Conservation (phyloP, 1,139 yeast species). For the Yamadazyma friedrichii region DNA sequence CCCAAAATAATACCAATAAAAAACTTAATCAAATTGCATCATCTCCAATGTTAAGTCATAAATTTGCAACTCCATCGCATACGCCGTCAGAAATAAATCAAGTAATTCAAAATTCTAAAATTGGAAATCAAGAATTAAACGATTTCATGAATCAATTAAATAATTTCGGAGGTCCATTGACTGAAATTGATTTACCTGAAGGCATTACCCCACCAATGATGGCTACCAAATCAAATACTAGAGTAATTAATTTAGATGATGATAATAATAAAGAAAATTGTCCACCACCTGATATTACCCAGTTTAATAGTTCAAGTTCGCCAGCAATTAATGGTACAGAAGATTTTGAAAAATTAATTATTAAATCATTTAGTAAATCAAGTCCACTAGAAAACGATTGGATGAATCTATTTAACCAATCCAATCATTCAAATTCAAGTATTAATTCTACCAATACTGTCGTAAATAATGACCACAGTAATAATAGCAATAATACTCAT, state of each 20-base stretch:
- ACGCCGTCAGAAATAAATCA: slow-evolving; percentile 47
- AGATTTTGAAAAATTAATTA: slow-evolving; percentile 41
- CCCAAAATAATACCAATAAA: neutral
- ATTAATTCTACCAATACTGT: neutral
- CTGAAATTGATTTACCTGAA: slow-evolving; percentile 50
- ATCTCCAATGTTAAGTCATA: slow-evolving; percentile 23
- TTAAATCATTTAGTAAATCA: slow-evolving; percentile 35
- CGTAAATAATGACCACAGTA: too few relatives aligned
- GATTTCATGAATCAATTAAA: slow-evolving; percentile 51
- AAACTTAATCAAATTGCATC: slow-evolving; percentile 19
- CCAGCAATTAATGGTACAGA: slow-evolving; percentile 22
- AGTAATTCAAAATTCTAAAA: slow-evolving; percentile 30
- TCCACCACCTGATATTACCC: slow-evolving; percentile 28
- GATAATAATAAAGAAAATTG: slow-evolving; percentile 40
- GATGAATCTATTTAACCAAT: slow-evolving; percentile 34
- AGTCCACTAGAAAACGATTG: slow-evolving; percentile 32
- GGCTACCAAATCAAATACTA: slow-evolving; percentile 48
- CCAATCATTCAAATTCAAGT: slow-evolving; percentile 1
- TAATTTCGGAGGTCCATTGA: slow-evolving; percentile 51
- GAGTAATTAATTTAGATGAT: slow-evolving; percentile 42
- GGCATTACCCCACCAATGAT: slow-evolving; percentile 48
- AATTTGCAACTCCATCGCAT: slow-evolving; percentile 43
- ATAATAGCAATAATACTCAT: neutral
- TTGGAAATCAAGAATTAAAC: slow-evolving; percentile 41
- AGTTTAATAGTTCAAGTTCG: slow-evolving; percentile 15